A percentile compares a stretch with the other conserved stretches of the same genome.
Conservation (phyloP, 2,329 filamentous ascomycete genomes). For the Aspergillus viridinutans region DNA sequence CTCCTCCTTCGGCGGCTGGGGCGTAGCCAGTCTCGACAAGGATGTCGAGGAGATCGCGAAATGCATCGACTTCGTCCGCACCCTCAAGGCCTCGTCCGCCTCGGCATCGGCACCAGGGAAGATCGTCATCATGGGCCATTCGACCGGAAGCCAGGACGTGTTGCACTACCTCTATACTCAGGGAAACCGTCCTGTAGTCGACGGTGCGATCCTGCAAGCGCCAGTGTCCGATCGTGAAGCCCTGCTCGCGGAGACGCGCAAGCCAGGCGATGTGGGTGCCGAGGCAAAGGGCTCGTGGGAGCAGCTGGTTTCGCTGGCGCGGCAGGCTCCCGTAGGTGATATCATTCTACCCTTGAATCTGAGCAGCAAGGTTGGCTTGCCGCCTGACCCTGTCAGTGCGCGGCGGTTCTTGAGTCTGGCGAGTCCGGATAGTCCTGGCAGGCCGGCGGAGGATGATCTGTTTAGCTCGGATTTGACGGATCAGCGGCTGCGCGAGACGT, state of each 20-base stretch:
- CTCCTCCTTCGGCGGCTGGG: slow-evolving; percentile 55
- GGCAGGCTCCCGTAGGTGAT: slow-evolving; percentile 27
- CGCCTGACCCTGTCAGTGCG: slow-evolving; percentile 48
- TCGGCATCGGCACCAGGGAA: slow-evolving; percentile 36
- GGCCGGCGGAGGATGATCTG: slow-evolving; percentile 73
- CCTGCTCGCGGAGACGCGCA: slow-evolving; percentile 34
- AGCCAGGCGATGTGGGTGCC: slow-evolving; percentile 3
- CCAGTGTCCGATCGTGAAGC: slow-evolving; percentile 74
- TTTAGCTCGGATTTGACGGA: slow-evolving; percentile 75
- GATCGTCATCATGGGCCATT: slow-evolving; percentile 66
- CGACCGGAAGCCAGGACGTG: slow-evolving; percentile 65
- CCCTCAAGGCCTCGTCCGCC: slow-evolving; percentile 23
- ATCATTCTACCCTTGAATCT: slow-evolving; percentile 32
- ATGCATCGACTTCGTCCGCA: slow-evolving; percentile 50
- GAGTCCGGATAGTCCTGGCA: slow-evolving; percentile 47
- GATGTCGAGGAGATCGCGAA: slow-evolving; percentile 53
- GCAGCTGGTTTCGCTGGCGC: slow-evolving; percentile 24
- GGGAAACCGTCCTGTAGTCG: slow-evolving; percentile 49
- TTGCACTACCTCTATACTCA: slow-evolving; percentile 54
- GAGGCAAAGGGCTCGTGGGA: slow-evolving; percentile 26
- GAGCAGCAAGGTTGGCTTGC: slow-evolving; percentile 29
- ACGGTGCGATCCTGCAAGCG: slow-evolving; percentile 76
- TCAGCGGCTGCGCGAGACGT: slow-evolving; percentile 57
- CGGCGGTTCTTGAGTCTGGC: slow-evolving; percentile 56
- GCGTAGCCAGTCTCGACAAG: slow-evolving; percentile 47